phyloP scores from a whole-genome alignment of 345 rosid species.

The Turritis glabra region DNA sequence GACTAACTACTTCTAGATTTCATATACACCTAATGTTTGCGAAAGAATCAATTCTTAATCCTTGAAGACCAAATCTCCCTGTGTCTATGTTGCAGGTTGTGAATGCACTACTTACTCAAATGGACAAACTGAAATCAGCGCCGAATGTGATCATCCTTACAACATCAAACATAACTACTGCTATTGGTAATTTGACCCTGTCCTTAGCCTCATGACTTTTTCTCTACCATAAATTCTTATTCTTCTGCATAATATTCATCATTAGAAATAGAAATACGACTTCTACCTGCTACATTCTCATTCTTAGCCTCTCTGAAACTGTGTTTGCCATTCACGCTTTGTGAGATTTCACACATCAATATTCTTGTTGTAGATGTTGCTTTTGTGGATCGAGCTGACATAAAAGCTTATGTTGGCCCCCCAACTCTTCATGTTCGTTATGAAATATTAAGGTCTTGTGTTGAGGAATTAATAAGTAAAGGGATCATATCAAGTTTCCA shows the following conservation, averaged over 20 bases:
- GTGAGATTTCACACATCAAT: not conserved
- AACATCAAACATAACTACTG: conserved; percentile 96
- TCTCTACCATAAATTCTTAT: not conserved
- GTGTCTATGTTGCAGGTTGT: conserved; percentile 67
- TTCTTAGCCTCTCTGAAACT: conserved; percentile 4
- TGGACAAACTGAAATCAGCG: conserved; percentile 92
- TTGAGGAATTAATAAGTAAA: conserved; percentile 73
- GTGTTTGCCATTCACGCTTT: not conserved
- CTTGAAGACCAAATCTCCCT: conserved; percentile 5
- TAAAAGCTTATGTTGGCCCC: conserved; percentile 97
- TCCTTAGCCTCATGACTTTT: not conserved
- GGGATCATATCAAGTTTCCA: conserved; percentile 67
- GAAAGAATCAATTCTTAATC: not conserved
- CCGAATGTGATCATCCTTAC: conserved; percentile 91
- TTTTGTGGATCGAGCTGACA: conserved; percentile 94
- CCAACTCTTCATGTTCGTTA: conserved; percentile 94
- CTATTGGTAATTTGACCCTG: conserved; percentile 70
- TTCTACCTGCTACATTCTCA: conserved; percentile 10
- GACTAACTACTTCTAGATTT: conserved; percentile 1
- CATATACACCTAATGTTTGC: not conserved
- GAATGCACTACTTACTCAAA: conserved; percentile 94
- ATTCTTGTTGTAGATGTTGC: conserved; percentile 75
- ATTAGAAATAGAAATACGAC: not conserved
- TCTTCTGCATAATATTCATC: not conserved
- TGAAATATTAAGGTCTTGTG: conserved; percentile 82